Base-by-base conservation (phyloP, 306 rosid species). In the Medicago ruthenica region DNA sequence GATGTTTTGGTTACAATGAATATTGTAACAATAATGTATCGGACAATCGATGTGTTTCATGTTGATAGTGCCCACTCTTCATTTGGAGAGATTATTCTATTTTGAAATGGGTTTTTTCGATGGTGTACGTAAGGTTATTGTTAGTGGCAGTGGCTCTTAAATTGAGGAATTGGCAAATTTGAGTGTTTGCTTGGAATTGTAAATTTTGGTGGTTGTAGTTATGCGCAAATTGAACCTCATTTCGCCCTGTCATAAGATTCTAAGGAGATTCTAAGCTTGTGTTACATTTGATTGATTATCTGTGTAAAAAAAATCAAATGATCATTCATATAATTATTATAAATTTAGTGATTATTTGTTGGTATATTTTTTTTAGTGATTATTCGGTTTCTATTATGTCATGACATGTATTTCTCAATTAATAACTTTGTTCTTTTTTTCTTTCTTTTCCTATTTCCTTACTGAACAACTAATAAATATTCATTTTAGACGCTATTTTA, bases 1-100 rank as follows among this genome's bases (percentile, higher is more conserved):
- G 81, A 71, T 81, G 85, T 80, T 86, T 83, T 74, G 85, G 40
- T 53, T 83, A 22, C 77, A 74, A 37, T 72, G 75, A 79, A 16
- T 50, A 12, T 60, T 64, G 22, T 74, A 68, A 59, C 41, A 11
- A 57, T 80, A 8, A 57, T 80, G 63, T 66, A 42, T 34, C 47
- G 20, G 72, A 60, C 18, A 9, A 4, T 81, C 7, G 10, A 1
- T 81, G 57, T 63, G 24, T 41, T 39, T 34, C 48, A 0, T 69
- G 77, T 68, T 80, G 31, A 27, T 9, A 62, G 50, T 21, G 31
- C 45, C 9, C n/a, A n/a, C n/a, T n/a, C n/a, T n/a, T n/a, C n/a
- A n/a, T n/a, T n/a, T n/a, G n/a, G n/a, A n/a, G n/a, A n/a, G n/a
- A n/a, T 76, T 69, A 7, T 39, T 58, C 20, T 67, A 48, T 34